A percentile compares a stretch with the other conserved stretches of the same genome.
These are phyloP conservation scores for Mycena belliarum DNA, from an alignment of 768 basidiomycete species.

Conservation along the genomic window DNA sequence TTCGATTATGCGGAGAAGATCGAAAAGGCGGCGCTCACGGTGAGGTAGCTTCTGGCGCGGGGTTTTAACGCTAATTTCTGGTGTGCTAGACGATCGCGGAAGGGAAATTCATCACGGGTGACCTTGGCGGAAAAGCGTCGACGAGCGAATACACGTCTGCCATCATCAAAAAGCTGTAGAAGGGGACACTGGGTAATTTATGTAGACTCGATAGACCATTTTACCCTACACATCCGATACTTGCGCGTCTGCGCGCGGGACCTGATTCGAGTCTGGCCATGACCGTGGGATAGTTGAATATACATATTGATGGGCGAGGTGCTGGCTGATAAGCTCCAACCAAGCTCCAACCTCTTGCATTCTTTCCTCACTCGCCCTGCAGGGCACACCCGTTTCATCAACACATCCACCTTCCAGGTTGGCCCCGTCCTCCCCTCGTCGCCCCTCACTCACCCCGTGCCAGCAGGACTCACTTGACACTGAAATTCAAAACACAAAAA, in stretches of 20 bases:
- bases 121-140: conserved; percentile 89
- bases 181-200: conserved; percentile 22
- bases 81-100: conserved; percentile 86
- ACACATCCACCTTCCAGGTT: conserved; percentile 50
- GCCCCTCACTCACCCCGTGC: conserved; percentile 15
- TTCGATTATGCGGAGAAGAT: conserved; percentile 83
- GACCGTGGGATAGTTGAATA: background rate
- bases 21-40: conserved; percentile 86
- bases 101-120: conserved; percentile 92
- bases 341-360: conserved; percentile 18
- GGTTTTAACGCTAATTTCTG: conserved; percentile 11
- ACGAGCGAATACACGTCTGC: conserved; percentile 89
- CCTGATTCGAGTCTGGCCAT: background rate
- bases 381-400: conserved; percentile 78
- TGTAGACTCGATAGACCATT: conserved; percentile 25
- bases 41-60: conserved; percentile 43
- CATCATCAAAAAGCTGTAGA: conserved; percentile 72
- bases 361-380: conserved; percentile 77
- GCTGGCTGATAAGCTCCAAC: conserved; percentile 2
- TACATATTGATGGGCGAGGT: conserved; percentile 1
- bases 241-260: background rate
- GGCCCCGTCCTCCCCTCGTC: conserved; percentile 8
- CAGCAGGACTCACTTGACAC: conserved; percentile 34
- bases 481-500: conserved; percentile 43
- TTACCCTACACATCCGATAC: conserved; percentile 5